Evolutionary conservation across 306 rosid genomes (phyloP).

Genomic region (Benincasa hispida): DNA sequence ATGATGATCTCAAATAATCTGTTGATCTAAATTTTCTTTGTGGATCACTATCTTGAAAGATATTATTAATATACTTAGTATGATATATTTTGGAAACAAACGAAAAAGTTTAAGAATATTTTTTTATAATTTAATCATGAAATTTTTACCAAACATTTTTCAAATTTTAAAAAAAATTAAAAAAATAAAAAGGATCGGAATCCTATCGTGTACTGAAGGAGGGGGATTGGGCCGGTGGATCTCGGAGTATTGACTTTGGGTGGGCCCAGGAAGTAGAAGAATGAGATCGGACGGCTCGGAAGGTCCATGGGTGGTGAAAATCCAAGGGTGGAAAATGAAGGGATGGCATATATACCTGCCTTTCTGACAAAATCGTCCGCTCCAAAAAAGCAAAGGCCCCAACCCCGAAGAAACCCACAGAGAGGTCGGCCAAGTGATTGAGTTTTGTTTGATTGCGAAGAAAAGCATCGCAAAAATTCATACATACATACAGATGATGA

Average conservation of each 20-base stretch:
- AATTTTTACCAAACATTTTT: too few relatives aligned
- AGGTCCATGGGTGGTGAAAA: neutral
- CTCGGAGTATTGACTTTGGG: neutral
- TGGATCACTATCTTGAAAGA: too few relatives aligned
- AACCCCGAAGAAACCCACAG: conserved; percentile 3
- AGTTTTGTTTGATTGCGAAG: conserved; percentile 37
- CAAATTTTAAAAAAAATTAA: accelerated
- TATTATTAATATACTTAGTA: too few relatives aligned
- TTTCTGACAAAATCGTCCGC: neutral
- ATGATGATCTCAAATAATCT: too few relatives aligned
- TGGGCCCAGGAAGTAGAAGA: neutral
- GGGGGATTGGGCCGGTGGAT: neutral
- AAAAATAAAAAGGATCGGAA: neutral
- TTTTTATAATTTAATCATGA: too few relatives aligned
- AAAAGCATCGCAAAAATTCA: conserved; percentile 30
- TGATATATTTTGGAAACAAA: too few relatives aligned
- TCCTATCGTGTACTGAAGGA: neutral
- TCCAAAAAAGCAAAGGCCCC: conserved; percentile 2
- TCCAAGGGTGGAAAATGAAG: conserved; percentile 14
- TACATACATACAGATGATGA: conserved; percentile 2
- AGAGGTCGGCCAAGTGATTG: conserved; percentile 16
- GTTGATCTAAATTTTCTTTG: too few relatives aligned
- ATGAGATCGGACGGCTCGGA: neutral
- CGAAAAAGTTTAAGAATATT: too few relatives aligned
- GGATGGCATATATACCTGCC: neutral